Conservation (phyloP, 176 grass and related monocot species). For the Tuctoria greenei region DNA sequence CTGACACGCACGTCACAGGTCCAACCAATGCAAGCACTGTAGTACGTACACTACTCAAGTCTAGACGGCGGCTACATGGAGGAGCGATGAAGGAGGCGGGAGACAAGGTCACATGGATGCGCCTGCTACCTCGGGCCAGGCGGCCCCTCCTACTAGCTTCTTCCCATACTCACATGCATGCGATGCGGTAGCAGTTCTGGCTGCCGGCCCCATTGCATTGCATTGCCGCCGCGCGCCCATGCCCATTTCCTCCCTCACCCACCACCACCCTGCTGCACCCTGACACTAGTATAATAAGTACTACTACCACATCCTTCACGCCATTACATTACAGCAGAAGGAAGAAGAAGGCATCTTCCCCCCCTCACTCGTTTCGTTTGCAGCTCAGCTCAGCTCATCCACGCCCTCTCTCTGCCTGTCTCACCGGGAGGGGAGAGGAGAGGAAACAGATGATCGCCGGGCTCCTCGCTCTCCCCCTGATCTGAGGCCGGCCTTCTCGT, state of each 20-base stretch:
- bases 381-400: background rate
- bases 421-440: background rate
- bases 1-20: background rate
- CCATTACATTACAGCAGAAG: background rate
- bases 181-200: background rate
- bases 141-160: too few relatives aligned
- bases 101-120: constrained; percentile 14
- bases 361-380: background rate
- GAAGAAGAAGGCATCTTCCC: background rate
- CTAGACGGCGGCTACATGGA: too few relatives aligned
- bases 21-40: too few relatives aligned
- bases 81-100: background rate
- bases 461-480: constrained; percentile 38
- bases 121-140: too few relatives aligned
- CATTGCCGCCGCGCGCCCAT: background rate
- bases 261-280: background rate
- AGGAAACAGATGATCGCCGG: constrained; percentile 6
- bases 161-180: background rate
- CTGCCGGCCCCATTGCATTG: background rate
- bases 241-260: background rate
- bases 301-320: too few relatives aligned
- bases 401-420: background rate
- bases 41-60: too few relatives aligned
- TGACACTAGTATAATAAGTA: background rate
- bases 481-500: constrained; percentile 32